phyloP scores from a whole-genome alignment of 2,329 filamentous ascomycete genomes.

The Venturia carpophila region DNA sequence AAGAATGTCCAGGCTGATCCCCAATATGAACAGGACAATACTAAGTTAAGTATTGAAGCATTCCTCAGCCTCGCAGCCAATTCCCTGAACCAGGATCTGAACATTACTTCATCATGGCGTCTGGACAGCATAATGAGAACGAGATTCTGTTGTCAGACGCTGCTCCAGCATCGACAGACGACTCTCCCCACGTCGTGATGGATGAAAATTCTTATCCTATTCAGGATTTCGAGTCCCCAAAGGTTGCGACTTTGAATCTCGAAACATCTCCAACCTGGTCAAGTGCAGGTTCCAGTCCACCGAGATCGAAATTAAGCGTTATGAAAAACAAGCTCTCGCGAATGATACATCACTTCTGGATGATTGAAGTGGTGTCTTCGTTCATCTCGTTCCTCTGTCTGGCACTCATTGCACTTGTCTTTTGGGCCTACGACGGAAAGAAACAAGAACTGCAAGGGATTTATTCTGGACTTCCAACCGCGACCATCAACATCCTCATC shows the following conservation, averaged over 20 bases:
- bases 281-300: too few relatives aligned
- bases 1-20: neutral
- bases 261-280: neutral
- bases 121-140: neutral
- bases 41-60: neutral
- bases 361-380: neutral
- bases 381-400: conserved; percentile 1
- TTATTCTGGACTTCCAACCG: neutral
- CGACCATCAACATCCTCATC: conserved; percentile 2
- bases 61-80: neutral
- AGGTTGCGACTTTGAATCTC: neutral
- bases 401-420: neutral
- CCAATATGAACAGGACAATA: neutral
- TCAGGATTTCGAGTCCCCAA: neutral
- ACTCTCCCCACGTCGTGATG: neutral
- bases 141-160: neutral
- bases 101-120: neutral
- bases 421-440: neutral
- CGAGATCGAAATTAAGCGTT: neutral
- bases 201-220: neutral
- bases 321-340: neutral
- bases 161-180: neutral
- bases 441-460: neutral
- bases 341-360: conserved; percentile 1
- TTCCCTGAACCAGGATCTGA: neutral